Conservation (phyloP, 2,329 filamentous ascomycete genomes). For the Ceratocystis cacaofunesta region DNA sequence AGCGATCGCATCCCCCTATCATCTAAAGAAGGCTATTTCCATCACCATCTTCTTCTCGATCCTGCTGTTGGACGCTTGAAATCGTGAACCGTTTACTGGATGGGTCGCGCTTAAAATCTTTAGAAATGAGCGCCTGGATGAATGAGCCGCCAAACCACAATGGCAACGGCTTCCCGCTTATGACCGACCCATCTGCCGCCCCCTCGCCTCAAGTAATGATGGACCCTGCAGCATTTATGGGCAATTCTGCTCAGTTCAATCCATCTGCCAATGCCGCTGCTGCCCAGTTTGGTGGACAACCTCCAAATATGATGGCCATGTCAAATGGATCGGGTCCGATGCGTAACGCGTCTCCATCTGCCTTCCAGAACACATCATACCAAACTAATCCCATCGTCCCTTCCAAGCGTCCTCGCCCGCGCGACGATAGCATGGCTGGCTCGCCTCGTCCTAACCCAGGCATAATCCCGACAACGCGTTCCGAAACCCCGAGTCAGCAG, state of each 20-base stretch:
- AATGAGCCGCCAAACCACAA: conserved; percentile 57
- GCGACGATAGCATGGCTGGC: conserved; percentile 70
- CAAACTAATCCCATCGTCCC: conserved; percentile 77
- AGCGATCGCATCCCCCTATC: not conserved
- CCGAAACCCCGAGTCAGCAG: conserved; percentile 71
- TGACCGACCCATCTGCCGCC: conserved; percentile 44
- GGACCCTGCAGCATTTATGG: conserved; percentile 48
- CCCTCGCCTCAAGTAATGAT: conserved; percentile 39
- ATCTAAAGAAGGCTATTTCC: not conserved
- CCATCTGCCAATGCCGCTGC: conserved; percentile 23
- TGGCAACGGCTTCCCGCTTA: conserved; percentile 52
- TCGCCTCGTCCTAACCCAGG: conserved; percentile 64
- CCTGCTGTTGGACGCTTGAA: not conserved
- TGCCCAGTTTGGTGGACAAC: conserved; percentile 41
- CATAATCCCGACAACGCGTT: conserved; percentile 68
- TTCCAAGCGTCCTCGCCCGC: conserved; percentile 69
- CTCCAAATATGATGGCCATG: conserved; percentile 19
- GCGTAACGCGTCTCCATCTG: conserved; percentile 64
- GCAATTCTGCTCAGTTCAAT: conserved; percentile 42
- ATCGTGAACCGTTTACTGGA: not conserved
- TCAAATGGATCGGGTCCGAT: conserved; percentile 41
- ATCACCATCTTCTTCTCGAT: not conserved
- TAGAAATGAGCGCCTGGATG: conserved; percentile 53
- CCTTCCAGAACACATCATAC: conserved; percentile 61
- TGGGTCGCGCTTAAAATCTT: not conserved